These are phyloP conservation scores for Irpex sp. DNA, from an alignment of 1,284 basidiomycete species.

Conservation along the genomic window DNA sequence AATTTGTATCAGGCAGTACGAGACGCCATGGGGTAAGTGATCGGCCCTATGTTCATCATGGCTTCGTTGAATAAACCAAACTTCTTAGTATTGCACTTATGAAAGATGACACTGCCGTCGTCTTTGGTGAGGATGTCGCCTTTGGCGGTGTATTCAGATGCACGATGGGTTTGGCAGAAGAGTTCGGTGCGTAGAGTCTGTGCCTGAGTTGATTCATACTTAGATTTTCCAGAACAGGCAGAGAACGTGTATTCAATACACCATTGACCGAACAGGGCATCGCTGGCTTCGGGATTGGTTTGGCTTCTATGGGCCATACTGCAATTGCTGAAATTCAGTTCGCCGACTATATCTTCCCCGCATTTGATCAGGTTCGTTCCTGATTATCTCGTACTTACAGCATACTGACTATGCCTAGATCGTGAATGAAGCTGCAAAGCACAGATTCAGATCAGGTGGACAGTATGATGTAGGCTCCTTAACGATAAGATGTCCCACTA, in stretches of 20 bases:
- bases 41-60: background rate
- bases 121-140: constrained; percentile 92
- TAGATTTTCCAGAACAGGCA: constrained; percentile 41
- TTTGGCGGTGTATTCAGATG: constrained; percentile 93
- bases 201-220: background rate
- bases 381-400: background rate
- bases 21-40: constrained; percentile 72
- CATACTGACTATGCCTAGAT: constrained; percentile 44
- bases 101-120: constrained; percentile 81
- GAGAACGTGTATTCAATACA: constrained; percentile 93
- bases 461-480: constrained; percentile 79
- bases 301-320: constrained; percentile 90
- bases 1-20: constrained; percentile 88
- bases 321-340: constrained; percentile 94
- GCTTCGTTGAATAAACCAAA: background rate
- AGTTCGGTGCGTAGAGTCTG: constrained; percentile 60
- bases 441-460: constrained; percentile 85
- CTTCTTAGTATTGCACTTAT: constrained; percentile 66
- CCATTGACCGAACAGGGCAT: constrained; percentile 93
- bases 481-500: constrained; percentile 84
- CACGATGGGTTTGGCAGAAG: constrained; percentile 87
- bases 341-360: constrained; percentile 84
- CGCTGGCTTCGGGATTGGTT: constrained; percentile 89
- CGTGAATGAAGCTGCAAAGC: constrained; percentile 94
- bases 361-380: constrained; percentile 75